Evolutionary conservation across 257 asterid genomes (phyloP).

Genomic region (Lithospermum erythrorhizon): DNA sequence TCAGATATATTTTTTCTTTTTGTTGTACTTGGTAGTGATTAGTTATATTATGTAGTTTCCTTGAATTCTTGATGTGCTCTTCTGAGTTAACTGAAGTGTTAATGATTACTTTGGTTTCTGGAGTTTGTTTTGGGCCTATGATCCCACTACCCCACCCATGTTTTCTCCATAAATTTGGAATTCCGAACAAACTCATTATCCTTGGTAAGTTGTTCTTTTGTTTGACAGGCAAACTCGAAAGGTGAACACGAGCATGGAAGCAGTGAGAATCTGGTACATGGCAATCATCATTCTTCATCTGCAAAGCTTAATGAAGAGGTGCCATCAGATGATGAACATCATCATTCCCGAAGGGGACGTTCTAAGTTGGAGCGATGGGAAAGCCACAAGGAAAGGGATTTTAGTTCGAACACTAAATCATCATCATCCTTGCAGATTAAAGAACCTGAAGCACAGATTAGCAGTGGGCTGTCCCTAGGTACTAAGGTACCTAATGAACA

Average conservation of each 20-base stretch:
- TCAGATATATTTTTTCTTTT: background rate
- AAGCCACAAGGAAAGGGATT: conserved; percentile 78
- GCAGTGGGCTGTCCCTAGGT: conserved; percentile 19
- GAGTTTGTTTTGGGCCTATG: no score
- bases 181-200: background rate
- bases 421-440: conserved; percentile 41
- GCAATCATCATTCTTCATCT: conserved; percentile 26
- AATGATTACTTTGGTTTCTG: no score
- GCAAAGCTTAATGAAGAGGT: conserved; percentile 44
- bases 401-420: conserved; percentile 23
- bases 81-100: no score
- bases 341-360: conserved; percentile 56
- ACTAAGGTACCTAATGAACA: conserved; percentile 30
- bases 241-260: conserved; percentile 37
- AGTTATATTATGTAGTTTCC: no score
- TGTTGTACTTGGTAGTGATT: background rate
- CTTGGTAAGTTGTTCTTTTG: conserved; percentile 3
- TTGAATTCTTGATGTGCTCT: no score
- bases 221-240: conserved; percentile 43
- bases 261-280: conserved; percentile 32
- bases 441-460: conserved; percentile 21
- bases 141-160: no score
- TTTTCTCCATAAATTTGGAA: no score
- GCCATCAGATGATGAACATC: conserved; percentile 55
- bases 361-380: conserved; percentile 90